A percentile compares a stretch with the other conserved stretches of the same genome.
Conservation (phyloP, 208 protist genomes). For the Willaertia magna region DNA sequence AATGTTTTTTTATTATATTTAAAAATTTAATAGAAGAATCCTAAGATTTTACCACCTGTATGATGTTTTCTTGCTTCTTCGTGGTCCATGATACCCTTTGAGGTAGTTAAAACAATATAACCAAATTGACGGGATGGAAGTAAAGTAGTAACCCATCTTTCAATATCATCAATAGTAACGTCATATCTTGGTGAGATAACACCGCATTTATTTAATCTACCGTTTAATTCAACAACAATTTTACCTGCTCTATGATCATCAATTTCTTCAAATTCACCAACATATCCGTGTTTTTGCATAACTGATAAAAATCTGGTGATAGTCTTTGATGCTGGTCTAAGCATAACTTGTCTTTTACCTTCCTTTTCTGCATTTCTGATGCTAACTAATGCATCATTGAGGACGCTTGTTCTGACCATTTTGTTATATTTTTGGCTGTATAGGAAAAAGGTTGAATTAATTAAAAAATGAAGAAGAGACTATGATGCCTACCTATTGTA, state of each 20-base stretch:
- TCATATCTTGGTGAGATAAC: conserved; percentile 99
- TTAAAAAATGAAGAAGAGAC: not conserved
- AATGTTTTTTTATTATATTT: not conserved
- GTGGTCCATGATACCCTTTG: conserved; percentile 99
- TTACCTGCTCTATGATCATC: conserved; percentile 99
- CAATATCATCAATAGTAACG: conserved; percentile 82
- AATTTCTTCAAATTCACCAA: conserved; percentile 99
- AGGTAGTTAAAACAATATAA: conserved; percentile 98
- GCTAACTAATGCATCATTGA: conserved; percentile 94
- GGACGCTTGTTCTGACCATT: conserved; percentile 98
- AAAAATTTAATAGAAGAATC: conserved; percentile 97
- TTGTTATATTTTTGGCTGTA: conserved; percentile 26
- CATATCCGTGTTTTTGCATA: conserved; percentile 99
- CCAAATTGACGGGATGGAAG: conserved; percentile 99
- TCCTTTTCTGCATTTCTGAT: conserved; percentile 97
- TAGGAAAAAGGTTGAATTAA: not conserved
- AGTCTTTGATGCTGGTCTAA: conserved; percentile 98
- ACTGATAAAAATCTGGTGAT: conserved; percentile 98
- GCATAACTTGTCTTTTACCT: conserved; percentile 98
- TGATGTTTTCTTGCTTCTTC: conserved; percentile 94
- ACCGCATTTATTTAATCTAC: conserved; percentile 99
- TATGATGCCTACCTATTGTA: no score
- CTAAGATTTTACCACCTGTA: conserved; percentile 99
- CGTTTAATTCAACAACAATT: conserved; percentile 99
- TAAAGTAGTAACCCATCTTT: conserved; percentile 97